Base-by-base conservation (phyloP, 306 rosid species). In the Sesbania bispinosa region DNA sequence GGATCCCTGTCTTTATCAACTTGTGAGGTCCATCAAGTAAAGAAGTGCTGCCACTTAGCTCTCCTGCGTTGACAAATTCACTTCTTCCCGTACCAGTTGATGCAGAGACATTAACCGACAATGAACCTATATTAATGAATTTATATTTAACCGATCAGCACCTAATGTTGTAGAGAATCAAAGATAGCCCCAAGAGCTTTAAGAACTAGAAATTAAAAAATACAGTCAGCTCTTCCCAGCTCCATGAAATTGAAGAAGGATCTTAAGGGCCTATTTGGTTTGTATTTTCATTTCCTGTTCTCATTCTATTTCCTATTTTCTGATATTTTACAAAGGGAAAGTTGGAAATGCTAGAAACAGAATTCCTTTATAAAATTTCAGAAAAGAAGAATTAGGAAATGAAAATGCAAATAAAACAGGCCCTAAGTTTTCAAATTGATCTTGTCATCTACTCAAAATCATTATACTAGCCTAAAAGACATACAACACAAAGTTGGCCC, bases 61-160 rank as follows among this genome's bases (percentile, higher is more conserved):
- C 80, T 36, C 95, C 93, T 7, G 96, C 78, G 20, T 76, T 82
- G 13, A 81, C 88, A 70, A 69, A 89, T 76, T 87, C 90, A 53
- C 89, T 90, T 77, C 81, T 86, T 20, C 96, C 91, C 0, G 79
- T 79, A 24, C 85, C 90, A 46, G 84, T 38, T 63, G 89, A 75
- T 63, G 89, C 82, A 15, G 96, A 81, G 32, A 94, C 97, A 59
- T 94, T 94, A 75, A 94, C 92, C 2, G 97, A 68, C 54, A 52
- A 67, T 2, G 99, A 89, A 66, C 99, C 97, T 93, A 62, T 6
- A 38, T 33, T 14, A 5, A 63, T 30, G 20, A 58, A 74, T 36
- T 63, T 20, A 58, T 26, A 42, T 10, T 26, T 35, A 29, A 29
- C 10, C 9, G n/a, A 11, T 72, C 3, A 66, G 72, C 55, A 55